These are phyloP conservation scores for Trametes meyenii DNA, from an alignment of 768 basidiomycete species.

Conservation along the genomic window DNA sequence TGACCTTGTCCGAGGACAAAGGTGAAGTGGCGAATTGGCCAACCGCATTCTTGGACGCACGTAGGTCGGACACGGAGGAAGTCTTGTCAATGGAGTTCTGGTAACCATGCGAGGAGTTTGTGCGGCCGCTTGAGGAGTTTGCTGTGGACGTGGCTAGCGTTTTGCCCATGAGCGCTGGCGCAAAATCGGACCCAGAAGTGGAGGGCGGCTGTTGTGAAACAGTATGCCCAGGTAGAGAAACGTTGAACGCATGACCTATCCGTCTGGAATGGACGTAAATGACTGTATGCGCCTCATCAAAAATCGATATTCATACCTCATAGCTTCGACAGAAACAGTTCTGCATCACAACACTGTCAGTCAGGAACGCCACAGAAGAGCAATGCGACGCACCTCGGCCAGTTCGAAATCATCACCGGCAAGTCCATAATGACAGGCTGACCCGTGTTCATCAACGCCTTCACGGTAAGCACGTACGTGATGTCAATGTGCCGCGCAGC, in stretches of 20 bases:
- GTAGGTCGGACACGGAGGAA: slow-evolving; percentile 13
- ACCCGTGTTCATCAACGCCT: slow-evolving; percentile 74
- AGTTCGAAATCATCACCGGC: slow-evolving; percentile 82
- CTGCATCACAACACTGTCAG: slow-evolving; percentile 41
- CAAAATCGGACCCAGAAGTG: slow-evolving; percentile 5
- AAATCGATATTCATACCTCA: slow-evolving; percentile 39
- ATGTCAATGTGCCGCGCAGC: slow-evolving; percentile 86
- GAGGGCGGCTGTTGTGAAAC: slow-evolving; percentile 2
- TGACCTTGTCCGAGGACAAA: slow-evolving; percentile 17
- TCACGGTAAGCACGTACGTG: slow-evolving; percentile 75
- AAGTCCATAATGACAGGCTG: slow-evolving; percentile 69
- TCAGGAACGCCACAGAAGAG: slow-evolving; percentile 22
- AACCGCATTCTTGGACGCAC: slow-evolving; percentile 24
- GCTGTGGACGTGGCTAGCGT: background rate
- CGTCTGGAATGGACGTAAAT: slow-evolving; percentile 38
- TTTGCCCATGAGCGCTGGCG: slow-evolving; percentile 15
- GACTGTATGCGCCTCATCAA: background rate
- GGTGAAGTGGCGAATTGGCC: slow-evolving; percentile 37
- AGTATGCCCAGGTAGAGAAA: slow-evolving; percentile 33
- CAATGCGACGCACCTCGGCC: slow-evolving; percentile 65
- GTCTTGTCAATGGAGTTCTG: slow-evolving; percentile 16
- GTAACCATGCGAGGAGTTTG: slow-evolving; percentile 24
- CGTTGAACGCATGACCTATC: slow-evolving; percentile 50
- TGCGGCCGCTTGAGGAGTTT: slow-evolving; percentile 13
- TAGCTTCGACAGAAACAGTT: slow-evolving; percentile 70